Conservation (phyloP, 164 flowering plant species). For the Umbilicus rupestris region DNA sequence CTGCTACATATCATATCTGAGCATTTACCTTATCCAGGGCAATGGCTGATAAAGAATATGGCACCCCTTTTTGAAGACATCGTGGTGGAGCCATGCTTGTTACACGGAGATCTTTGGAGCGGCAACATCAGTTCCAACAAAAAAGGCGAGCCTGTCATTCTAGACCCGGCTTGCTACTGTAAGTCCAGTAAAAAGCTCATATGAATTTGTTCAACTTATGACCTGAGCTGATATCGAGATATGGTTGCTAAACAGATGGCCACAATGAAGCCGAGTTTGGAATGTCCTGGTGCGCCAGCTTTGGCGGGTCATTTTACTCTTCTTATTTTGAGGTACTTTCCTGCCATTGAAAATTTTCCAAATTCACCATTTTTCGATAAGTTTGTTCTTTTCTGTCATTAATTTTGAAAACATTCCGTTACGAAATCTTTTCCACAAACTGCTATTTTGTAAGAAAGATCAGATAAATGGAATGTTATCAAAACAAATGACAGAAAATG, state of each 20-base stretch:
- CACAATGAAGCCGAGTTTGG: conserved; percentile 98
- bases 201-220: neutral
- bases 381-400: no score
- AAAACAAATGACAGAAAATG: no score
- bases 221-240: conserved; percentile 2
- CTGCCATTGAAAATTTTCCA: no score
- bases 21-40: conserved; percentile 34
- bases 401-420: no score
- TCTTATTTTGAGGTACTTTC: conserved; percentile 83
- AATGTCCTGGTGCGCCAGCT: conserved; percentile 99
- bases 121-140: conserved; percentile 81
- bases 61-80: conserved; percentile 64
- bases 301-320: conserved; percentile 76
- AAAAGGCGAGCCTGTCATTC: conserved; percentile 87
- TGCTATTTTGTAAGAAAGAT: no score
- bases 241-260: conserved; percentile 46
- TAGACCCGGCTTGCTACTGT: conserved; percentile 98
- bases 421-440: no score
- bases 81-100: conserved; percentile 75
- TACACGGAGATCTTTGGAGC: conserved; percentile 98
- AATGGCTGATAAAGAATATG: conserved; percentile 65
- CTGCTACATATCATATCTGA: neutral
- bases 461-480: no score
- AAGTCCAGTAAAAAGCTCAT: conserved; percentile 27
- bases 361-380: no score